Evolutionary conservation across 306 rosid genomes (phyloP).

Genomic region (cucumber (Cucumis sativus)): Cucumber_9930_V3 NC_026659.2:24329501-24330000

Average conservation of each 20-base stretch:
- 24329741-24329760: conserved; percentile 17
- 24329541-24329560: conserved; percentile 26
- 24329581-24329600: conserved; percentile 18
- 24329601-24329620: conserved; percentile 20
- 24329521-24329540: conserved; percentile 32
- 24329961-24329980: background rate
- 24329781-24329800: conserved; percentile 15
- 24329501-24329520: conserved; percentile 26
- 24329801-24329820: conserved; percentile 22
- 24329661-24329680: conserved; percentile 20
- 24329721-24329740: conserved; percentile 22
- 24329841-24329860: background rate
- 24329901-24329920: background rate
- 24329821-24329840: conserved; percentile 5
- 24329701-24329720: conserved; percentile 20
- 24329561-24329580: conserved; percentile 22
- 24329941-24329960: background rate
- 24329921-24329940: background rate
- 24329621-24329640: conserved; percentile 23
- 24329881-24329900: background rate
- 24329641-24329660: conserved; percentile 29
- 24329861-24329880: conserved; percentile 6
- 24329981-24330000: background rate
- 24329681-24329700: conserved; percentile 21
- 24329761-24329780: conserved; percentile 12